Evolutionary conservation across 208 protist genomes (phyloP).

Genomic region (Wallacemonas sp.): DNA sequence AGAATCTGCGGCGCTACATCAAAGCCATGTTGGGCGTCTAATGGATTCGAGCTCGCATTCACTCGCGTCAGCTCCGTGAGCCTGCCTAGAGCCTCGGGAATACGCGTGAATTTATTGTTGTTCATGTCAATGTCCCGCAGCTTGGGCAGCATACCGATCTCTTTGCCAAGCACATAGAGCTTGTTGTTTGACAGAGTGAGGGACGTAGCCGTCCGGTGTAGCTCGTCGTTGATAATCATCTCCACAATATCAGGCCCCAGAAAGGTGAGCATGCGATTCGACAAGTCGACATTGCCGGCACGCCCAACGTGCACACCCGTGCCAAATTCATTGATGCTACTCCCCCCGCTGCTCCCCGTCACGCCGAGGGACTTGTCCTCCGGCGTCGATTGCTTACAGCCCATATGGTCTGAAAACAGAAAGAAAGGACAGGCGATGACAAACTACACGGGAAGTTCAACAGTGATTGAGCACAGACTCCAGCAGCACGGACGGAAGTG

Average conservation of each 20-base stretch:
- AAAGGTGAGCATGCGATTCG: slow-evolving; percentile 57
- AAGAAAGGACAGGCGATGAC: slow-evolving; percentile 1
- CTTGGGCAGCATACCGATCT: slow-evolving; percentile 64
- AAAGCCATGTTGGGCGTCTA: slow-evolving; percentile 43
- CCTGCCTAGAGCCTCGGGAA: slow-evolving; percentile 57
- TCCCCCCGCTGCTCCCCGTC: neutral
- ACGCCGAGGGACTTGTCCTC: neutral
- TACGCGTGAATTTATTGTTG: slow-evolving; percentile 64
- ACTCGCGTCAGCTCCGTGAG: slow-evolving; percentile 56
- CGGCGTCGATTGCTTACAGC: slow-evolving; percentile 21
- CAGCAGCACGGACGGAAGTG: neutral
- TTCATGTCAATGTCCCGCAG: slow-evolving; percentile 78
- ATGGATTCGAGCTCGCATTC: slow-evolving; percentile 69
- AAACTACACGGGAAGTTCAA: neutral
- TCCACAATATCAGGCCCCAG: slow-evolving; percentile 56
- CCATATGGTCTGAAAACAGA: slow-evolving; percentile 30
- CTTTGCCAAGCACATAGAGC: slow-evolving; percentile 77
- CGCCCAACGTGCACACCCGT: slow-evolving; percentile 78
- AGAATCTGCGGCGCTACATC: slow-evolving; percentile 46
- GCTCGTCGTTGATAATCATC: slow-evolving; percentile 59
- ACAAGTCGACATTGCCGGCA: slow-evolving; percentile 78
- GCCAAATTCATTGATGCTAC: slow-evolving; percentile 43
- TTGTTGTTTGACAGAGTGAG: slow-evolving; percentile 77
- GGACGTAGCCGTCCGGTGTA: slow-evolving; percentile 65
- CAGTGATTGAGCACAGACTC: neutral